Evolutionary conservation across 2,329 filamentous ascomycete genomes (phyloP), one percentile per base, ranked within the genome.

Genomic region (Alternaria alternata): DNA sequence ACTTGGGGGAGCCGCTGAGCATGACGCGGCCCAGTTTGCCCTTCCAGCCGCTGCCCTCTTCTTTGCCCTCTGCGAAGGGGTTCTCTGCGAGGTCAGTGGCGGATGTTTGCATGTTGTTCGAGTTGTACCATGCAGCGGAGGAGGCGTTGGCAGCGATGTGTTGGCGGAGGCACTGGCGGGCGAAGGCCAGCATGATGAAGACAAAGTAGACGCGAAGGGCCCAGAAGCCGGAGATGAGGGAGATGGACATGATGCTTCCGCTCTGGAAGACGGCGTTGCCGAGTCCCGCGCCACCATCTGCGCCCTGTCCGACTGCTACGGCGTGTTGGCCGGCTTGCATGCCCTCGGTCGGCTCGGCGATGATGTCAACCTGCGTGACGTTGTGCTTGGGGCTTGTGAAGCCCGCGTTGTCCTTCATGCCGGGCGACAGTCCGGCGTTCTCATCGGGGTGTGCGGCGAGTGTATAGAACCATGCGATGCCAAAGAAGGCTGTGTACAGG

Each of bases 391-490:
- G 87, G 69, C 78, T 84, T 8, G 88, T 90, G 77, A 91, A 90
- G 32, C 88, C 89, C 14, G 88, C 84, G 2, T 86, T 88, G 53
- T 88, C 83, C 22, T 84, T 85, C 63, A 91, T 89, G 18, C 88
- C 87, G 11, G 81, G 80, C 3, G 84, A 81, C 12, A 78, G 76
- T 22, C 73, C 69, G 46, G 67, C 55, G 34, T 66, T 68, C 30
- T 66, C 64, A 55, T 84, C 81, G 11, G 86, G 81, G 71, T 87
- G 82, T 61, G 85, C 82, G 36, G 84, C 88, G 47, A 92, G 83
- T n/a, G 90, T 86, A 61, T 94, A 83, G 80, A 96, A 97, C 94
- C 94, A 97, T 51, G 89, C 88, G 56, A 93, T 82, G 41, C 91
- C 92, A 75, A 97, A 97, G 8, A 90, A 86, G 46, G 88, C 85